Base-by-base conservation (phyloP, 1,139 yeast genomes). In the Diutina sp. region DNA sequence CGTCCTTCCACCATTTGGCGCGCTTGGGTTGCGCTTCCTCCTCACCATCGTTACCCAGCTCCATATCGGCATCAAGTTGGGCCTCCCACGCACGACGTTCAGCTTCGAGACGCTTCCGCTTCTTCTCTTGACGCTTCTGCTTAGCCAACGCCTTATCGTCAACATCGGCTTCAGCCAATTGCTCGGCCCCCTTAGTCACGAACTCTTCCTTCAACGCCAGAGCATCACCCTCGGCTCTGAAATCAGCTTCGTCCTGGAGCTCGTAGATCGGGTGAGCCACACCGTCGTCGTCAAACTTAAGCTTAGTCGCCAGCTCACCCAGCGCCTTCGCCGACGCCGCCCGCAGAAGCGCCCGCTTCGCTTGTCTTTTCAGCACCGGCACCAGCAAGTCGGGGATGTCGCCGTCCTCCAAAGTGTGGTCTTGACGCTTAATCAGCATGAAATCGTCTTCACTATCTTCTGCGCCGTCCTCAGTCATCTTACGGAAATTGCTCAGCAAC, bases 261-360 rank as follows among this genome's bases (percentile, higher is more conserved):
- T 93, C 98, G 66, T 93, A 93, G 14, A 91, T 76, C 14, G 95
- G 88, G 70, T 91, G 98, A 0, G 98, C 85, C 8, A 77, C 76
- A 50, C 99, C 99, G 2, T 93, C 97, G 61, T 93, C 99, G 66
- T 93, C 99, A 67, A 93, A 93, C 57, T 81, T 78, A 63, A 93
- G 71, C 68, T 90, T 93, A 41, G 89, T 82, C 18, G 97, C 85
- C 60, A 82, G 81, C 6, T 8, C 9, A 8, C 90, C 87, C 59
- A 80, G 80, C 28, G 78, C 71, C 44, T 82, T 70, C n/a, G 83
- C 66, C n/a, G 88, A 79, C 14, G 84, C 83, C 68, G 91, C 93
- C 72, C 87, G 90, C 9, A 97, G 88, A 55, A 90, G 76, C 0
- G 98, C 97, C 61, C 82, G 85, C 76, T 90, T 93, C 54, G 83